Conservation (phyloP, 768 basidiomycete genomes). For the Ramaria sp. region DNA sequence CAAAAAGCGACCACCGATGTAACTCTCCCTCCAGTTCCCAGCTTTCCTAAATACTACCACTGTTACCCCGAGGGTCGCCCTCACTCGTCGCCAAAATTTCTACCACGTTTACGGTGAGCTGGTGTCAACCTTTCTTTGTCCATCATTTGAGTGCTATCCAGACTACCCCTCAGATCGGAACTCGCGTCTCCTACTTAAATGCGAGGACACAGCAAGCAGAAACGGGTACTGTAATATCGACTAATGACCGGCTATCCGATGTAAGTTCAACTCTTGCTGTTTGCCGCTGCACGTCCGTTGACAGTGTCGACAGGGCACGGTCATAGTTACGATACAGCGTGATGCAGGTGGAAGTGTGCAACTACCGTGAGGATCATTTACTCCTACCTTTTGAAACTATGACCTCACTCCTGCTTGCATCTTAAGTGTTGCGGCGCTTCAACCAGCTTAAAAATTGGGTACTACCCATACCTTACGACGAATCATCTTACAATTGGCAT, state of each 20-base stretch:
- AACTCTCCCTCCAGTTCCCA: not conserved
- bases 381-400: not conserved
- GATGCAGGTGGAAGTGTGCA: slow-evolving; percentile 6
- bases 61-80: not conserved
- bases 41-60: not conserved
- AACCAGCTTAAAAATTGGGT: slow-evolving; percentile 7
- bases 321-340: slow-evolving; percentile 4
- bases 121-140: not conserved
- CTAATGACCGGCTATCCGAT: slow-evolving; percentile 6
- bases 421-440: slow-evolving; percentile 7
- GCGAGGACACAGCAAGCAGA: slow-evolving; percentile 9
- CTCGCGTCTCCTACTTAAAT: slow-evolving; percentile 9
- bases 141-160: slow-evolving; percentile 9
- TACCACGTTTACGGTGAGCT: slow-evolving; percentile 7
- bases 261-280: not conserved
- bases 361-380: slow-evolving; percentile 1
- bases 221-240: slow-evolving; percentile 7
- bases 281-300: not conserved
- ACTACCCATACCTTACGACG: not conserved
- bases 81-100: slow-evolving; percentile 4
- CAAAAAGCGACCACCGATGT: not conserved
- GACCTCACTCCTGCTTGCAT: not conserved
- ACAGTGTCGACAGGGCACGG: not conserved
- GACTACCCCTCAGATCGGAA: slow-evolving; percentile 6
- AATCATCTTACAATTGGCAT: not conserved